Evolutionary conservation across 768 basidiomycete species (phyloP).

Genomic region (Pisolithus microcarpus): DNA sequence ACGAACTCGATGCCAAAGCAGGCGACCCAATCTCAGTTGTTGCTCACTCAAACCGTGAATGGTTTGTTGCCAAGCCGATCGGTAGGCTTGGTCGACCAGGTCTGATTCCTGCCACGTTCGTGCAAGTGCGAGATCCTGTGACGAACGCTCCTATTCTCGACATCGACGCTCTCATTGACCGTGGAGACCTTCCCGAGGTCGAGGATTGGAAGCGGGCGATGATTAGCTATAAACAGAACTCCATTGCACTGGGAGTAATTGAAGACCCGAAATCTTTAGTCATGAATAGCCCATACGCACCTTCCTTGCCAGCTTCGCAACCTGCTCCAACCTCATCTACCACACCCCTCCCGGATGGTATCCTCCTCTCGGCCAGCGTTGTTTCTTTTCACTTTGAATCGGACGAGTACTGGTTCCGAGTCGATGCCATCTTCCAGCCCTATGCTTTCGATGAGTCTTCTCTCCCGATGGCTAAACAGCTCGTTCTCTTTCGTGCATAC

Average conservation of each 20-base stretch:
- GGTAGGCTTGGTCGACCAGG: constrained; percentile 92
- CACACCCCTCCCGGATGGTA: constrained; percentile 66
- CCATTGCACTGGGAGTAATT: constrained; percentile 89
- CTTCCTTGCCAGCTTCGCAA: constrained; percentile 8
- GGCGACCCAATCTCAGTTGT: constrained; percentile 96
- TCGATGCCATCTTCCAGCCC: constrained; percentile 85
- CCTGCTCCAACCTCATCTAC: constrained; percentile 25
- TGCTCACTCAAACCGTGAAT: constrained; percentile 99
- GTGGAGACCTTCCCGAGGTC: constrained; percentile 87
- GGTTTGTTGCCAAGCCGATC: constrained; percentile 99
- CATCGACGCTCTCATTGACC: constrained; percentile 71
- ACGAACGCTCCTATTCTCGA: constrained; percentile 77
- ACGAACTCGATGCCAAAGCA: constrained; percentile 91
- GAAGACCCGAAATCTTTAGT: constrained; percentile 50
- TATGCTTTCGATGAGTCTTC: constrained; percentile 54
- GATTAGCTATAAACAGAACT: constrained; percentile 91
- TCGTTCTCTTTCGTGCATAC: constrained; percentile 91
- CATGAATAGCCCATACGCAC: constrained; percentile 36
- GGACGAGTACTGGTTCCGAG: constrained; percentile 96
- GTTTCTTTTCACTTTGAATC: constrained; percentile 97
- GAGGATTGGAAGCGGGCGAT: constrained; percentile 98
- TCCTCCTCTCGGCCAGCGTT: constrained; percentile 80
- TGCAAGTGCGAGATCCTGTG: constrained; percentile 89
- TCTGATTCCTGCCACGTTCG: constrained; percentile 94
- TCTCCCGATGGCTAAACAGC: constrained; percentile 63